Base-by-base conservation (phyloP, 192 early-diverging fungal genomes). In the Coemansia sp. region DNA sequence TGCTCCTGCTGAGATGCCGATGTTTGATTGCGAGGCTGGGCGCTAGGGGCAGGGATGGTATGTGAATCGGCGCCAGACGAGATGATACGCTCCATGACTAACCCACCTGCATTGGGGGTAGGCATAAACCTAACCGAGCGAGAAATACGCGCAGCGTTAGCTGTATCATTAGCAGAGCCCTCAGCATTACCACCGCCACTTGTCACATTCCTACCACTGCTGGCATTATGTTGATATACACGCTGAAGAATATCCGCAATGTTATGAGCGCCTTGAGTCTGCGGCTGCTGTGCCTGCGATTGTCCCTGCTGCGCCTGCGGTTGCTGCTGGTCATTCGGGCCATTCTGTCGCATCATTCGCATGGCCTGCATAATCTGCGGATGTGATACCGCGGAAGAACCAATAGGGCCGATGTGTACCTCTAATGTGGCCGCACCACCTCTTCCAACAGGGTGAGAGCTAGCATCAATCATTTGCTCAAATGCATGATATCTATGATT, bases 51-150 rank as follows among this genome's bases (percentile, higher is more conserved):
- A 31, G 26, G 31, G 41, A 50, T 52, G 9, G 55, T 26, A 22
- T n/a, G 38, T 12, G 32, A 18, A 7, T 26, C 38, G 57, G 7
- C 31, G 22, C 38, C 32, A 47, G 26, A 34, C 6, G 57, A 2
- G 3, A 5, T n/a, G 14, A 59, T 31, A 25, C 31, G 57, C 41
- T 59, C 57, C 24, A 59, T 27, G 48, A 59, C 34, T 48, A 59
- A 7, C 34, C 48, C 57, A 22, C 47, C 26, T 19, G 57, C 24
- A 16, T 34, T 25, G 0, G 41, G 41, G 6, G 5, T 27, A 59
- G 57, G 57, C 24, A 47, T 47, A 18, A 59, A 26, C 23, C 38
- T 26, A 14, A 47, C 57, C n/a, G 34, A 23, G 23, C 57, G 57
- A 12, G 41, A 21, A 41, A 41, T 14, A 18, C 57, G 57, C 7